A percentile compares a stretch with the other conserved stretches of the same genome.
Evolutionary conservation across 495 filamentous ascomycete species (phyloP).

Genomic region (Rhypophila decipiens): DNA sequence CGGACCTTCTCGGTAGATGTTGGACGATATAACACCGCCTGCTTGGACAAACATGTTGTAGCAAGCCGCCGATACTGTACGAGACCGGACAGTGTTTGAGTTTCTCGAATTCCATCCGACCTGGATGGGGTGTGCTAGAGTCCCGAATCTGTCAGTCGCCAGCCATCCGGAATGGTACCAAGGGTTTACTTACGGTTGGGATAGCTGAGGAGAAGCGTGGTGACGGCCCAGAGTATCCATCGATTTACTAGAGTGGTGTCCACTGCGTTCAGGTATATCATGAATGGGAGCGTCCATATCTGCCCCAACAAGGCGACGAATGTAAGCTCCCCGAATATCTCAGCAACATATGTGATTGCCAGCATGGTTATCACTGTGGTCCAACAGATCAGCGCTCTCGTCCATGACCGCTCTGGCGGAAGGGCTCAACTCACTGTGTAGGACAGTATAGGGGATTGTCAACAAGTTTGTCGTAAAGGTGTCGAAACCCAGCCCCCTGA

Average conservation of each 20-base stretch:
- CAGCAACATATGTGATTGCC: slow-evolving; percentile 42
- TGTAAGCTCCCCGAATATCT: slow-evolving; percentile 44
- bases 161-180: not conserved
- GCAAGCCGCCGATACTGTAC: slow-evolving; percentile 51
- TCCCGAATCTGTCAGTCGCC: not conserved
- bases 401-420: not conserved
- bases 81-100: slow-evolving; percentile 49
- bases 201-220: slow-evolving; percentile 51
- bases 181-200: slow-evolving; percentile 43
- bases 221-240: slow-evolving; percentile 52
- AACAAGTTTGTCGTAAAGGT: slow-evolving; percentile 61
- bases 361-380: slow-evolving; percentile 39
- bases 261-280: slow-evolving; percentile 47
- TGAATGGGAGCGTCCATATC: slow-evolving; percentile 50
- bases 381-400: not conserved
- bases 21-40: slow-evolving; percentile 54
- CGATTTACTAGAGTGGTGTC: slow-evolving; percentile 38
- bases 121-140: slow-evolving; percentile 49
- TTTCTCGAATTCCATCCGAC: slow-evolving; percentile 62
- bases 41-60: slow-evolving; percentile 66
- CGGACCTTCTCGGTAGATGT: slow-evolving; percentile 52
- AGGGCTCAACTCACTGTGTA: slow-evolving; percentile 24
- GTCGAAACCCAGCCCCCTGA: slow-evolving; percentile 59
- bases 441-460: slow-evolving; percentile 31
- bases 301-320: slow-evolving; percentile 40